Evolutionary conservation across 108 stramenopile species (phyloP).

Genomic region (Cyclotella choctawhatcheeana): DNA sequence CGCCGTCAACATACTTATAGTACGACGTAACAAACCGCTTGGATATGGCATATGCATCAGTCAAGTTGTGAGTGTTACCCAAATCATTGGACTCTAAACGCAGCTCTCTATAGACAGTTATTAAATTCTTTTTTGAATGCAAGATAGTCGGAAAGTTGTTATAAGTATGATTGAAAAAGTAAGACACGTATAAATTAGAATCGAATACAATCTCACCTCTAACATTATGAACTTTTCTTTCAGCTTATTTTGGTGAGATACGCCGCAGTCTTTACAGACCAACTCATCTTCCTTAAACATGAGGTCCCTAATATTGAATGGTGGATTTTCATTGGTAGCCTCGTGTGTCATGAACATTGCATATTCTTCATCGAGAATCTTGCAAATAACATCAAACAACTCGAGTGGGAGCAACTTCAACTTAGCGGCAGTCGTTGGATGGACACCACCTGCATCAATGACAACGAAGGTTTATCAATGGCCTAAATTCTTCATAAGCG

Average conservation of each 20-base stretch:
- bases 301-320: neutral
- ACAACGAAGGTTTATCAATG: neutral
- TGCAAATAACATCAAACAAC: constrained; percentile 47
- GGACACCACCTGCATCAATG: constrained; percentile 22
- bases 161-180: neutral
- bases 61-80: neutral
- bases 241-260: constrained; percentile 26
- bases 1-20: constrained; percentile 35
- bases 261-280: constrained; percentile 24
- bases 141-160: too few relatives aligned
- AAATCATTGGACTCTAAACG: constrained; percentile 37
- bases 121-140: constrained; percentile 17
- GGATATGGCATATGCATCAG: constrained; percentile 32
- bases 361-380: constrained; percentile 48
- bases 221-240: constrained; percentile 28
- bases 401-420: constrained; percentile 68
- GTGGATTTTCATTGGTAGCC: neutral
- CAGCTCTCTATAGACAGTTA: constrained; percentile 36
- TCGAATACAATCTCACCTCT: constrained; percentile 14
- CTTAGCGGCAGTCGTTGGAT: constrained; percentile 52
- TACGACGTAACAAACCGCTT: constrained; percentile 36
- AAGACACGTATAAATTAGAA: neutral
- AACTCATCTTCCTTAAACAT: constrained; percentile 18
- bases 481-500: too few relatives aligned
- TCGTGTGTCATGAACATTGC: constrained; percentile 18